Percentiles rank a stretch among this genome's conserved stretches.
Evolutionary conservation across 805 yeast species (phyloP).

Genomic region (Starmerella apicola): DNA sequence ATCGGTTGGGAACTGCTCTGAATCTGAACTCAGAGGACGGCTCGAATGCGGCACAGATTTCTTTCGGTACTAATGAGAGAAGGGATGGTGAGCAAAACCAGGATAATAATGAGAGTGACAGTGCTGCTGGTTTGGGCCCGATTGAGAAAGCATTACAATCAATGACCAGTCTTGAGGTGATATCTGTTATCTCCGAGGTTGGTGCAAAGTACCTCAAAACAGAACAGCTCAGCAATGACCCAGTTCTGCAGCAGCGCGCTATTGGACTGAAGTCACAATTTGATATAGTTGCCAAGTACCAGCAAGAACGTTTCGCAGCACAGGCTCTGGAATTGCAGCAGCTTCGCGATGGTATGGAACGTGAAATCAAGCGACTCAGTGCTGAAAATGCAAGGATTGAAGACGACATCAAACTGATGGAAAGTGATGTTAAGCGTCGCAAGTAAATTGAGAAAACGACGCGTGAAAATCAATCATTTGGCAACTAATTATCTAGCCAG

Average conservation of each 20-base stretch:
- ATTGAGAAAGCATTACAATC: neutral
- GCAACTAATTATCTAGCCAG: too few species aligned
- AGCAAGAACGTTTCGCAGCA: slow-evolving; percentile 81
- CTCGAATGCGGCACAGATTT: neutral
- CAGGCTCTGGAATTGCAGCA: slow-evolving; percentile 81
- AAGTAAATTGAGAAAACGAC: neutral
- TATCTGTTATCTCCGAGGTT: slow-evolving; percentile 9
- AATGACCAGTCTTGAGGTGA: slow-evolving; percentile 11
- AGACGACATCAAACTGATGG: slow-evolving; percentile 10
- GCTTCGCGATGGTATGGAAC: slow-evolving; percentile 43
- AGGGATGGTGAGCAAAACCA: too few species aligned
- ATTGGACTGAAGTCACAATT: slow-evolving; percentile 38
- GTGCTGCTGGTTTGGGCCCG: neutral
- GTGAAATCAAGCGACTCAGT: slow-evolving; percentile 26
- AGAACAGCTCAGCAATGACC: slow-evolving; percentile 11
- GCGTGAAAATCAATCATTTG: too few species aligned
- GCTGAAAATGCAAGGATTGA: slow-evolving; percentile 48
- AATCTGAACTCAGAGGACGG: neutral
- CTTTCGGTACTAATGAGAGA: neutral
- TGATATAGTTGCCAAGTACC: slow-evolving; percentile 77
- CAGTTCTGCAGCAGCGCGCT: slow-evolving; percentile 14
- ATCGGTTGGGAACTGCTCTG: slow-evolving; percentile 17
- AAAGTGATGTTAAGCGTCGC: neutral
- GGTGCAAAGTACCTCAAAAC: slow-evolving; percentile 8
- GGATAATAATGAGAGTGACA: neutral